These are phyloP conservation scores for Candida mattraensis DNA, from an alignment of 805 yeast species.

Conservation along the genomic window DNA sequence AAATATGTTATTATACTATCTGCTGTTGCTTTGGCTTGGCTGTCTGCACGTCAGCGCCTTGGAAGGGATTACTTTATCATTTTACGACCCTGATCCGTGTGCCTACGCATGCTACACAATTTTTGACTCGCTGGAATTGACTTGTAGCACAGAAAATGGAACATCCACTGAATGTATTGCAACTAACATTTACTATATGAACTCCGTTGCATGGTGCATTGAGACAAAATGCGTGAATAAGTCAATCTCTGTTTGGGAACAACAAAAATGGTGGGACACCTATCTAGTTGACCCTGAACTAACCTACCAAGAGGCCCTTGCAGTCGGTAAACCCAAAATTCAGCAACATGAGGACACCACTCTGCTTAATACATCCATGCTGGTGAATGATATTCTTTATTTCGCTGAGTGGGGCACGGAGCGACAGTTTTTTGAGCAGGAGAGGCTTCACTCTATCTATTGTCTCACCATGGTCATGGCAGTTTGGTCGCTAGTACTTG, in stretches of 20 bases:
- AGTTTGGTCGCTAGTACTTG: neutral
- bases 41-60: neutral
- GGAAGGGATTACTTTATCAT: neutral
- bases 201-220: slow-evolving; percentile 1
- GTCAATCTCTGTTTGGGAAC: neutral
- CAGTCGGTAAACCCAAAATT: neutral
- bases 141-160: slow-evolving; percentile 1
- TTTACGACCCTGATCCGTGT: slow-evolving; percentile 1
- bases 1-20: too few species aligned
- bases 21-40: too few species aligned
- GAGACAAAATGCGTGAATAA: slow-evolving; percentile 1
- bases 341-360: neutral
- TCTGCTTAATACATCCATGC: neutral
- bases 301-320: neutral
- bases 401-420: neutral
- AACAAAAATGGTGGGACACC: neutral
- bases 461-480: neutral
- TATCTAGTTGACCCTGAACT: neutral
- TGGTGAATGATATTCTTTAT: neutral
- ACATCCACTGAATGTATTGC: neutral
- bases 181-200: neutral
- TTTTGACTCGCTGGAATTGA: neutral
- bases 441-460: neutral
- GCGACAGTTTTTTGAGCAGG: neutral
- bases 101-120: neutral